Evolutionary conservation across 2,329 filamentous ascomycete genomes (phyloP).

Genomic region (Aspergillus sp.): DNA sequence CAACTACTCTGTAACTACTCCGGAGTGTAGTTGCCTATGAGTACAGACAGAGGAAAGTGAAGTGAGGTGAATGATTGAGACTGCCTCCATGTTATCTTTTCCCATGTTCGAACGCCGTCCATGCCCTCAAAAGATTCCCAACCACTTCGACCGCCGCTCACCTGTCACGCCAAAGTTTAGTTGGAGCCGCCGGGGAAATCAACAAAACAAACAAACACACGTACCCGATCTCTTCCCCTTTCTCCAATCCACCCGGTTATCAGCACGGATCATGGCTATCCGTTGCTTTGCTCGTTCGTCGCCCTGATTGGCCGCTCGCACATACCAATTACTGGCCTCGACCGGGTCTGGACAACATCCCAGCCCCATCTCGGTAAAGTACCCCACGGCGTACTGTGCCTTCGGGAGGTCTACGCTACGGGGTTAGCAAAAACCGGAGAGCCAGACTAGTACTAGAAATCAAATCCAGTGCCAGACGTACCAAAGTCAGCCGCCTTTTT

Average conservation of each 20-base stretch:
- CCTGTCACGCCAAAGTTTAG: background rate
- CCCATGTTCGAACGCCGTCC: too few species aligned
- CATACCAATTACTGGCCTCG: conserved; percentile 97
- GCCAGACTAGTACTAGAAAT: too few species aligned
- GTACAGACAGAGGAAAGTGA: too few species aligned
- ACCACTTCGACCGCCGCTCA: background rate
- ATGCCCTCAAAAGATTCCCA: background rate
- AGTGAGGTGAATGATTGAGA: too few species aligned
- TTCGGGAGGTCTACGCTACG: conserved; percentile 39
- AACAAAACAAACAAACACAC: background rate
- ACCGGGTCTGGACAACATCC: conserved; percentile 89
- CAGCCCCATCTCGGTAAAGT: conserved; percentile 98
- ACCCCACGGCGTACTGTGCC: conserved; percentile 91
- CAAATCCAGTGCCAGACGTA: conserved; percentile 40
- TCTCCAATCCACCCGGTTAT: too few species aligned
- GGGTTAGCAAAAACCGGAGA: too few species aligned
- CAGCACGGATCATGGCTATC: conserved; percentile 71
- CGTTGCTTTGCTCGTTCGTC: conserved; percentile 84
- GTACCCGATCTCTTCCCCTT: conserved; percentile 7
- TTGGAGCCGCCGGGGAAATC: too few species aligned
- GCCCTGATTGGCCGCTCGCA: conserved; percentile 84
- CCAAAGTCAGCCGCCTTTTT: conserved; percentile 75
- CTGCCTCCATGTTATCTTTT: too few species aligned
- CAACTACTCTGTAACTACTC: too few species aligned
- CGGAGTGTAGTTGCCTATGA: too few species aligned